These are phyloP conservation scores for Neurospora terricola DNA, from an alignment of 495 filamentous ascomycete species.

Conservation along the genomic window DNA sequence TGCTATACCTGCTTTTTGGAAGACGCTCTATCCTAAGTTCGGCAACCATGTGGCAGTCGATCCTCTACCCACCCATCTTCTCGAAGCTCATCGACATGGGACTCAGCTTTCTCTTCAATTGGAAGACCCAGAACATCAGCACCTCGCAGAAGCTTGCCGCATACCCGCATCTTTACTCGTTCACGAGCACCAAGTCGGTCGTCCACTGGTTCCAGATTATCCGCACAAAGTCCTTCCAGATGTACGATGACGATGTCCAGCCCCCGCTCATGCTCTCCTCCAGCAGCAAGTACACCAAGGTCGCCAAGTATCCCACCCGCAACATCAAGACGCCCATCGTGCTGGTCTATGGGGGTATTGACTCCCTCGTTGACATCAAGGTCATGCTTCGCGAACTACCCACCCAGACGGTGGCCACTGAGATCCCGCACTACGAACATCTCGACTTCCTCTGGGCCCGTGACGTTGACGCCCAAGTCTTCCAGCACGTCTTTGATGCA, in stretches of 20 bases:
- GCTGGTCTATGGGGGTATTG: slow-evolving; percentile 83
- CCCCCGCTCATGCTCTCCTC: slow-evolving; percentile 31
- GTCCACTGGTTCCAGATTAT: slow-evolving; percentile 99
- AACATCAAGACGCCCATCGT: slow-evolving; percentile 97
- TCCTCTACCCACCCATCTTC: slow-evolving; percentile 92
- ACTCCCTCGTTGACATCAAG: slow-evolving; percentile 89
- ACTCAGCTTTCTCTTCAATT: slow-evolving; percentile 76
- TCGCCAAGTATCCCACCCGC: slow-evolving; percentile 88
- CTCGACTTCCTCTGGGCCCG: slow-evolving; percentile 94
- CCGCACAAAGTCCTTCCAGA: slow-evolving; percentile 86
- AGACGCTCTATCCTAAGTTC: slow-evolving; percentile 85
- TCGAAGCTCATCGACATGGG: slow-evolving; percentile 78
- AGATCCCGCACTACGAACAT: slow-evolving; percentile 87
- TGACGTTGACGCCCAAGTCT: slow-evolving; percentile 76
- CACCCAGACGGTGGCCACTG: slow-evolving; percentile 67
- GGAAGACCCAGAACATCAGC: slow-evolving; percentile 79
- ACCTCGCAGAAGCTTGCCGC: slow-evolving; percentile 86
- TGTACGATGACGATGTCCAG: slow-evolving; percentile 92
- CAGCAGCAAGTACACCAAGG: slow-evolving; percentile 56
- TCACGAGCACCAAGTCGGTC: slow-evolving; percentile 87
- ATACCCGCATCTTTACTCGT: slow-evolving; percentile 95
- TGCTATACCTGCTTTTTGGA: slow-evolving; percentile 92
- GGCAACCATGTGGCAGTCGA: slow-evolving; percentile 93
- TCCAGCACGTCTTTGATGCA: slow-evolving; percentile 81
- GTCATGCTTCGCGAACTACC: slow-evolving; percentile 87